Conservation (phyloP, 305 asterid species). For the Ruellia speciosa region DNA sequence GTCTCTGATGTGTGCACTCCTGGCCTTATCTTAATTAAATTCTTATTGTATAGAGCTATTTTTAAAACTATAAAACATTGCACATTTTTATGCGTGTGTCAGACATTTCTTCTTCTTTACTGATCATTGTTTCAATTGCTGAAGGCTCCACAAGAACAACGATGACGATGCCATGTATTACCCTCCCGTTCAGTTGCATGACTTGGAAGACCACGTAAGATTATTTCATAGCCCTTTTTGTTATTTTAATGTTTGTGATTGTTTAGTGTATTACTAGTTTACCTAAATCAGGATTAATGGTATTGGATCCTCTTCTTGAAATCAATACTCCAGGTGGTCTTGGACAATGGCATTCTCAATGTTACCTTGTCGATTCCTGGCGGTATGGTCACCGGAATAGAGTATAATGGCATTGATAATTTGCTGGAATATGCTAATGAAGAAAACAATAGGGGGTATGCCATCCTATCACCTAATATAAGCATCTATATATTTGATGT, state of each 20-base stretch:
- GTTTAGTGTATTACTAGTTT: not conserved
- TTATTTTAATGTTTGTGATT: not conserved
- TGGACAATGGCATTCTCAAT: conserved; percentile 56
- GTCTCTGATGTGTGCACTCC: no score
- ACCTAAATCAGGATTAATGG: not conserved
- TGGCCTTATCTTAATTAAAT: no score
- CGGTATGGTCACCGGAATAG: conserved; percentile 49
- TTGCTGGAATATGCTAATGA: conserved; percentile 38
- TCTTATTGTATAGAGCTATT: no score
- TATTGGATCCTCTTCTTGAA: not conserved
- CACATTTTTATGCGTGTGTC: no score
- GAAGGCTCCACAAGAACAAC: conserved; percentile 29
- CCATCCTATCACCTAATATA: not conserved
- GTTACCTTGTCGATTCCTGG: conserved; percentile 51
- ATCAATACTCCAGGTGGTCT: conserved; percentile 31
- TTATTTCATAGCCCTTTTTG: not conserved
- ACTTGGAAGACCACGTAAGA: conserved; percentile 38
- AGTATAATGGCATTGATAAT: conserved; percentile 56
- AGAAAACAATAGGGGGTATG: conserved; percentile 56
- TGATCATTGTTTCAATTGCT: conserved; percentile 20
- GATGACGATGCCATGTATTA: conserved; percentile 23
- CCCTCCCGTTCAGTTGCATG: conserved; percentile 60
- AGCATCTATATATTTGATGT: not conserved
- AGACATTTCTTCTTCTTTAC: not conserved
- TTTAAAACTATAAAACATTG: no score